These are phyloP conservation scores for Moesziomyces parantarcticus DNA, from an alignment of 1,284 basidiomycete genomes.

Conservation along the genomic window DNA sequence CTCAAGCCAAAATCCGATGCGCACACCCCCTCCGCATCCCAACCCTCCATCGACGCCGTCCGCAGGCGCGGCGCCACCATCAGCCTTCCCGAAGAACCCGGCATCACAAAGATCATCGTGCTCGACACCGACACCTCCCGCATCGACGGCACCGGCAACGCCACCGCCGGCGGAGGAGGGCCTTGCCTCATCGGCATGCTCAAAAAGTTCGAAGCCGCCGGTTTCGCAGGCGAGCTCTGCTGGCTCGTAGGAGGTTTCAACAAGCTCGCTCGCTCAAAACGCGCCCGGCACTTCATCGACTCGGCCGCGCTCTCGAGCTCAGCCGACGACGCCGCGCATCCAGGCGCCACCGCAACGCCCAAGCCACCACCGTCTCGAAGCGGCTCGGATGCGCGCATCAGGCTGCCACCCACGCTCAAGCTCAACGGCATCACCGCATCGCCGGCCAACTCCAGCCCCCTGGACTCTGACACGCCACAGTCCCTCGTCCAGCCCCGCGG, in stretches of 20 bases:
- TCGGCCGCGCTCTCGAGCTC: constrained; percentile 13
- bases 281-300: constrained; percentile 34
- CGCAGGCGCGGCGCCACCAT: constrained; percentile 33
- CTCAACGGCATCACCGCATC: constrained; percentile 23
- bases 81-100: constrained; percentile 30
- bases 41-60: constrained; percentile 18
- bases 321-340: background rate
- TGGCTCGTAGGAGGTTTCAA: constrained; percentile 67
- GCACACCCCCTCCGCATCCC: too few relatives aligned
- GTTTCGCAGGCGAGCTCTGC: constrained; percentile 58
- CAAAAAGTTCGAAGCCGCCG: constrained; percentile 63
- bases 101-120: constrained; percentile 59
- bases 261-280: constrained; percentile 34
- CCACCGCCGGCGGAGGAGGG: constrained; percentile 60
- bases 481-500: constrained; percentile 59
- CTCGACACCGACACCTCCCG: constrained; percentile 60
- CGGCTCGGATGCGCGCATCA: constrained; percentile 1
- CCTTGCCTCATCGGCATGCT: constrained; percentile 64
- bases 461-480: constrained; percentile 5
- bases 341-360: background rate
- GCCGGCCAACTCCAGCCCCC: constrained; percentile 16
- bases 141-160: constrained; percentile 55
- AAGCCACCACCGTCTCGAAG: background rate
- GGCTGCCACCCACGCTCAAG: constrained; percentile 23
- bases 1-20: constrained; percentile 22